Base-by-base conservation (phyloP, 1,139 yeast species). In the Hansenula sp. region DNA sequence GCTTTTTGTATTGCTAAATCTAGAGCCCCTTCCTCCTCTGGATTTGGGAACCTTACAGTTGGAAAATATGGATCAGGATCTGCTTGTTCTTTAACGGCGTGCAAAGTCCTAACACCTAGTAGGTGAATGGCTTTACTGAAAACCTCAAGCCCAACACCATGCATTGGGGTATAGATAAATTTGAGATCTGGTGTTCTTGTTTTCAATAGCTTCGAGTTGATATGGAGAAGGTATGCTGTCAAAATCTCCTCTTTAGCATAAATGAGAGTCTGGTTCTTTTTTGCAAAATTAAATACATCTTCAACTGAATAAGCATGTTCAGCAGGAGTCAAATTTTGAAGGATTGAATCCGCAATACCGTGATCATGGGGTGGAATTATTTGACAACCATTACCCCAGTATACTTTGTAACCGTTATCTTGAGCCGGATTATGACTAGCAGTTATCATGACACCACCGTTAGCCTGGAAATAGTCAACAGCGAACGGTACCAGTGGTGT, bases 401-500 rank as follows among this genome's bases (percentile, higher is more conserved):
- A 91, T 0, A 93, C 98, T 60, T 93, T 93, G 67, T 89, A 93
- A 0, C 99, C 99, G 59, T 93, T 93, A 61, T 91, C 98, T 51
- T 74, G 71, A 13, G 93, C 94, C 0, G 98, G 98, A 59, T 93
- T 93, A 63, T 93, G 99, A 43, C 96, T 87, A 0, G 99, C 98
- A 0, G 99, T 93, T 39, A 93, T 80, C 98, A 93, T 93, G 2
- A 93, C 86, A 31, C 98, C 99, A 41, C 83, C 89, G 0, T 82
- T 69, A 0, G 96, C 90, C 0, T 66, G 54, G 46, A 68, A 72
- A 33, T 70, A 59, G 52, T 85, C 88, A 27, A 93, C 84, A 0
- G 87, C 81, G 65, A 86, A 91, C 1, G 99, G 98, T 1, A 93
- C 98, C 62, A 89, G 64, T 0, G 99, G 99, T 0, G 99, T 93